Conservation (phyloP, 495 filamentous ascomycete genomes). For the Chaetomium tenue region DNA sequence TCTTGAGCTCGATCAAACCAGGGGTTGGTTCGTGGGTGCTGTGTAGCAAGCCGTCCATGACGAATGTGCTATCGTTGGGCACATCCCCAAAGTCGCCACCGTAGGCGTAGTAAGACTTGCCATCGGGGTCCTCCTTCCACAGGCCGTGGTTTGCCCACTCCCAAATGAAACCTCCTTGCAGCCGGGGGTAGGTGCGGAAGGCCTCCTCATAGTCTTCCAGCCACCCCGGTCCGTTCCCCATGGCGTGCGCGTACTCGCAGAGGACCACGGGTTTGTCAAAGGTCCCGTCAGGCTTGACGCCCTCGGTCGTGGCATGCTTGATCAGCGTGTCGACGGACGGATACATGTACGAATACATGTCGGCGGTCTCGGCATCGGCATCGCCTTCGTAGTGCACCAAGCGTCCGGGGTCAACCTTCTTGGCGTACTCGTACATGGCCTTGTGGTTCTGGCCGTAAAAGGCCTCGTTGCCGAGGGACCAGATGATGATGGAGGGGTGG, state of each 20-base stretch:
- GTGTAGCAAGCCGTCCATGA: conserved; percentile 63
- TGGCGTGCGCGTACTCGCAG: conserved; percentile 68
- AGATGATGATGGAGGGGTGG: conserved; percentile 64
- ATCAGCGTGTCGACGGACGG: conserved; percentile 52
- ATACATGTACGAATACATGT: conserved; percentile 70
- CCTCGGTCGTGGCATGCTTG: conserved; percentile 41
- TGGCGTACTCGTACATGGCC: conserved; percentile 63
- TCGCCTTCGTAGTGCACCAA: conserved; percentile 69
- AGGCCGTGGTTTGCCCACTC: conserved; percentile 74
- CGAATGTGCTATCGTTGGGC: conserved; percentile 64
- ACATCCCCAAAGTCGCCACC: conserved; percentile 67
- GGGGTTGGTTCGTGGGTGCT: conserved; percentile 59
- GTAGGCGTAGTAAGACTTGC: conserved; percentile 59
- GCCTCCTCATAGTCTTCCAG: conserved; percentile 63
- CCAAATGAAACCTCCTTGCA: conserved; percentile 72
- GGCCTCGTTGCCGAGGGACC: conserved; percentile 68
- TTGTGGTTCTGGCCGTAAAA: conserved; percentile 64
- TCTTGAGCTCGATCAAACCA: conserved; percentile 60
- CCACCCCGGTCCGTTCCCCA: conserved; percentile 70
- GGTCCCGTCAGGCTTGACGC: conserved; percentile 37
- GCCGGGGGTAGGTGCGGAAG: conserved; percentile 54
- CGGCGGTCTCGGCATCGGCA: conserved; percentile 54
- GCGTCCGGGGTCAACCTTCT: conserved; percentile 54
- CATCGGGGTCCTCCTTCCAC: conserved; percentile 47
- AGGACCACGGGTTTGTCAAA: conserved; percentile 59